Evolutionary conservation across 768 basidiomycete genomes (phyloP), one percentile per base, ranked within the genome.

Genomic region (Boletus vermiculosoides): DNA sequence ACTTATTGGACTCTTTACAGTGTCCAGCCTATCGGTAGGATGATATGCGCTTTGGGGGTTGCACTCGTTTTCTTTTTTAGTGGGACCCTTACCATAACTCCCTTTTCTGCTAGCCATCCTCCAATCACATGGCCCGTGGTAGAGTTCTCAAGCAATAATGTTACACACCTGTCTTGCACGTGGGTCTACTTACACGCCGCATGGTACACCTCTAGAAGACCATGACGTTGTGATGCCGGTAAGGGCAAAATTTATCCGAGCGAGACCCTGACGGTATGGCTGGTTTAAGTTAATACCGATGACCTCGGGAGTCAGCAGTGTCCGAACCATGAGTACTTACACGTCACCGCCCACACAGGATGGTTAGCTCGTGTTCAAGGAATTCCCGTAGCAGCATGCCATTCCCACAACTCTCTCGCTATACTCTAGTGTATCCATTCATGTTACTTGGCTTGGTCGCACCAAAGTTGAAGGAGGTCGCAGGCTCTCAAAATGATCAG

Each of bases 401-500:
- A n/a, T 60, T 56, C 36, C 58, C 55, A 20, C 52, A 28, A 13
- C 37, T 42, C 54, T 22, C 60, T 31, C 57, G 7, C n/a, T 49
- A 55, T 44, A 50, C 52, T 49, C 39, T n/a, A 10, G 39, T 36
- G 34, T 36, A 57, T 20, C 64, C 56, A 13, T 13, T 47, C 56
- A 64, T 64, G 62, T 7, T 52, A 2, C 45, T 58, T 0, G 34
- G 39, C 13, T 22, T 53, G 42, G 30, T 59, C 37, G 20, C 20
- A 40, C 39, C 18, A n/a, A 40, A 40, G n/a, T 40, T 40, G 39
- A 40, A 40, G 39, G 39, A 20, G 7, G 7, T 40, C n/a, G 11
- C 11, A 20, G n/a, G 39, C 20, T 5, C 39, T 20, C 48, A n/a
- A 20, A 22, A 49, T 39, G 42, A 50, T 18, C 28, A 37, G 7